Evolutionary conservation across 139 green algal species (phyloP), one percentile per base, ranked within the genome.

Genomic region (Microglena sp.): DNA sequence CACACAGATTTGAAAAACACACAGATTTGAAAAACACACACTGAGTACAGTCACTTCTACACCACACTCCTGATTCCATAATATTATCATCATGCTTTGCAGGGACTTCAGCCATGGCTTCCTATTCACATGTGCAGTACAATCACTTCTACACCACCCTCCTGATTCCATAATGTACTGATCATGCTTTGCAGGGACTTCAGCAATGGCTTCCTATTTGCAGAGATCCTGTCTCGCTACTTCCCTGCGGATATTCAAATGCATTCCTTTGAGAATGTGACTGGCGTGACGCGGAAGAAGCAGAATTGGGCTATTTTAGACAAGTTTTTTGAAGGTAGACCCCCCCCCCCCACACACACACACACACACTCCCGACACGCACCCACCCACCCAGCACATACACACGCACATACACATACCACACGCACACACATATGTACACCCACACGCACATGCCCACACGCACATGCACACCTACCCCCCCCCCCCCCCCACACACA

Each of bases 211-310:
- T 89, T 85, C 43, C 59, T 90, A 8, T 73, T 86, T 45, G 83
- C 78, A 1, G 83, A 87, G 62, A 75, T 90, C 29, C 46, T 90
- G 45, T 85, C 73, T 3, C 60, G 72, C 3, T 87, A 89, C 64
- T 87, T 83, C 63, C 84, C 84, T 15, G 43, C 60, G 0, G 84
- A 90, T 21, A 43, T 90, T 4, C 68, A 77, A 55, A 83, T 88
- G 75, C 84, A 90, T 43, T 81, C 71, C 0, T 88, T 86, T 66
- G 79, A 84, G 34, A 88, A 88, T 35, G 81, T 84, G 1, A 77
- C 68, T 45, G 84, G 77, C 73, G 77, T 71, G 33, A 59, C 84
- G 30, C 71, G 79, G 1, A 90, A 90, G 33, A 77, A 76, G 46
- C 56, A 70, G 7, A 87, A 90, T 58, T 90, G 84, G 84, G 31